Percentiles rank a stretch among this genome's conserved stretches.
Conservation (phyloP, 768 basidiomycete species). For the Boletus tomentosulus region DNA sequence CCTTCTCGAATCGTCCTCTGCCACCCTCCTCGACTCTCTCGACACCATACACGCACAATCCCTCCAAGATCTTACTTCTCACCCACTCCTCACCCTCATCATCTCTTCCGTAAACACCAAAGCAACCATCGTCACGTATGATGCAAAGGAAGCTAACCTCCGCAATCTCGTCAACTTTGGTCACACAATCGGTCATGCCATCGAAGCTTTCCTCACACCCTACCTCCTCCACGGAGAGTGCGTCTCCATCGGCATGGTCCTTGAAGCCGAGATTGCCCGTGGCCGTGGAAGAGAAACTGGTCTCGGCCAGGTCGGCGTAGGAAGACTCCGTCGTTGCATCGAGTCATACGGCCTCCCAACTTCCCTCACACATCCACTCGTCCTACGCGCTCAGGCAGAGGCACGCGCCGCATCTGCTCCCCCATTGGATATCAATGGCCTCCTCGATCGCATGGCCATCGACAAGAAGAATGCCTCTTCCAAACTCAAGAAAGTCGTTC, state of each 20-base stretch:
- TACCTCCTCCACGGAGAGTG: conserved; percentile 96
- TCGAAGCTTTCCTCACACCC: conserved; percentile 94
- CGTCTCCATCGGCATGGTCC: conserved; percentile 91
- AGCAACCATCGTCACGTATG: conserved; percentile 93
- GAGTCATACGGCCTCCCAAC: conserved; percentile 91
- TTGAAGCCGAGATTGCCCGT: conserved; percentile 92
- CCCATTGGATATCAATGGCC: conserved; percentile 57
- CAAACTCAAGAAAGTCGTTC: conserved; percentile 85
- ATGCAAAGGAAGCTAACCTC: conserved; percentile 94
- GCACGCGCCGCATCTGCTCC: conserved; percentile 19
- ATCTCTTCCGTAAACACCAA: conserved; percentile 93
- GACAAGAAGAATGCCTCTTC: conserved; percentile 97
- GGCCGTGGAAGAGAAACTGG: conserved; percentile 61
- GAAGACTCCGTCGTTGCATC: conserved; percentile 81
- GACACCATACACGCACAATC: conserved; percentile 46
- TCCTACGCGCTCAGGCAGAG: conserved; percentile 37
- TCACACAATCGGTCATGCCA: conserved; percentile 97
- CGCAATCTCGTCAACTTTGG: conserved; percentile 99
- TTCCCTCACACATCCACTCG: conserved; percentile 69
- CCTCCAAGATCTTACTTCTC: conserved; percentile 71
- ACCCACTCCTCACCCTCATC: conserved; percentile 88
- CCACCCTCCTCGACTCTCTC: conserved; percentile 84
- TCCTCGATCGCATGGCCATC: conserved; percentile 91
- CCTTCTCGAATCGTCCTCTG: conserved; percentile 78
- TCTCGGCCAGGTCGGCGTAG: conserved; percentile 87